Conservation (phyloP, 2,329 filamentous ascomycete species). For the Aspergillus japonicus region DNA sequence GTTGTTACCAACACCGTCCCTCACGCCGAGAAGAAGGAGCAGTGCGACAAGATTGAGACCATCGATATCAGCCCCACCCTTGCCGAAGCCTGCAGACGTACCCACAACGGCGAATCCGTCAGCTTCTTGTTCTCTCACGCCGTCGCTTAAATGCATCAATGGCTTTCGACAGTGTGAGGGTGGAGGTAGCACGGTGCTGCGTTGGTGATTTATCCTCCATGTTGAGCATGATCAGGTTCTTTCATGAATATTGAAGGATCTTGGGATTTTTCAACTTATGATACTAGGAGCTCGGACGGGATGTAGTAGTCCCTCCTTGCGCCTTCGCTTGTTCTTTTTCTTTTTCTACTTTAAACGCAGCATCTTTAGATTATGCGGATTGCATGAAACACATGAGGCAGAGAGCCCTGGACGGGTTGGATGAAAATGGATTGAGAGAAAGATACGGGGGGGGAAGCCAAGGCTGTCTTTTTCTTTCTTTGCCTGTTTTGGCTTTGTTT, state of each 20-base stretch:
- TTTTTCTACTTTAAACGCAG: not conserved
- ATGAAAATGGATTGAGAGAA: not conserved
- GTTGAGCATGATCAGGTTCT: not conserved
- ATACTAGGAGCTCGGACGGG: not conserved
- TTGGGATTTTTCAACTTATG: not conserved
- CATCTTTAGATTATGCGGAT: not conserved
- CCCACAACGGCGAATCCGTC: slow-evolving; percentile 53
- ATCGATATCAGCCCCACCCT: slow-evolving; percentile 86
- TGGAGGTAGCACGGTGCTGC: not conserved
- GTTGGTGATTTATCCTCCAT: too few species aligned
- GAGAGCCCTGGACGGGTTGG: not conserved
- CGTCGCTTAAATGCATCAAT: slow-evolving; percentile 32
- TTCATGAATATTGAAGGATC: not conserved
- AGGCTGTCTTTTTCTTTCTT: not conserved
- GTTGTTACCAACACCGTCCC: slow-evolving; percentile 91
- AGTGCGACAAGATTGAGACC: slow-evolving; percentile 77
- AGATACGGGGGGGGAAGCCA: not conserved
- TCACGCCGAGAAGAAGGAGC: slow-evolving; percentile 73
- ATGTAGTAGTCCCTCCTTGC: not conserved
- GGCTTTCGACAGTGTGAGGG: not conserved
- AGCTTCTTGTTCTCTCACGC: slow-evolving; percentile 53
- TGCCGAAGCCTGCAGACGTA: slow-evolving; percentile 50
- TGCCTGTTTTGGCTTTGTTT: not conserved
- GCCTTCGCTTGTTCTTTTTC: not conserved
- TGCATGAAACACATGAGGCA: not conserved